These are phyloP conservation scores for Polychytrium aggregatum DNA, from an alignment of 192 early-diverging fungal species.

Conservation along the genomic window DNA sequence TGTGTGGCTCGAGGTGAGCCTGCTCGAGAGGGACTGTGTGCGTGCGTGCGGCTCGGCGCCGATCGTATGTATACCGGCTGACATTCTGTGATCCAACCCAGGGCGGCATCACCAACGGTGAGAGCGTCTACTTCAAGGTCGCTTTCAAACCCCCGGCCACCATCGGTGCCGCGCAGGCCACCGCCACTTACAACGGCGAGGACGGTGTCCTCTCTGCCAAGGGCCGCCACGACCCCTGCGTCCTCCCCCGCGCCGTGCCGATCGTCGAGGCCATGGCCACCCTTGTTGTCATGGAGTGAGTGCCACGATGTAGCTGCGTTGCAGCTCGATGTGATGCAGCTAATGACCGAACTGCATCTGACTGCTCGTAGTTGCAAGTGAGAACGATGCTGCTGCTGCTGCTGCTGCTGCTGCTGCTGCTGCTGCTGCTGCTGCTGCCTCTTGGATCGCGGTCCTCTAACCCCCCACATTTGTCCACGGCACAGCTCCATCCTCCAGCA, in stretches of 20 bases:
- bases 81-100: no score
- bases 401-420: slow-evolving; percentile 2
- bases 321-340: not conserved
- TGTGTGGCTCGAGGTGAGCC: no score
- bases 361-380: no score
- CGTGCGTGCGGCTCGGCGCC: no score
- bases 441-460: slow-evolving; percentile 6
- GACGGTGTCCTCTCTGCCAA: slow-evolving; percentile 76
- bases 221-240: slow-evolving; percentile 95
- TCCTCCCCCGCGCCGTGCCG: slow-evolving; percentile 89
- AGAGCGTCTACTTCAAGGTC: slow-evolving; percentile 92
- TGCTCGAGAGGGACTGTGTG: no score
- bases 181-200: slow-evolving; percentile 74
- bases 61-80: no score
- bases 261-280: slow-evolving; percentile 98
- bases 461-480: slow-evolving; percentile 6
- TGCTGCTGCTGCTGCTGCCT: slow-evolving; percentile 14
- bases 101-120: slow-evolving; percentile 95
- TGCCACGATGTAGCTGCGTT: not conserved
- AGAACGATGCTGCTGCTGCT: not conserved
- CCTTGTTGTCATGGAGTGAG: slow-evolving; percentile 82
- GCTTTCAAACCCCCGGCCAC: slow-evolving; percentile 97
- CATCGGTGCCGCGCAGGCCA: slow-evolving; percentile 81
- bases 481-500: slow-evolving; percentile 49
- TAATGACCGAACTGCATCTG: no score